phyloP scores from a whole-genome alignment of 306 rosid species.

The Vigna trinervia region DNA sequence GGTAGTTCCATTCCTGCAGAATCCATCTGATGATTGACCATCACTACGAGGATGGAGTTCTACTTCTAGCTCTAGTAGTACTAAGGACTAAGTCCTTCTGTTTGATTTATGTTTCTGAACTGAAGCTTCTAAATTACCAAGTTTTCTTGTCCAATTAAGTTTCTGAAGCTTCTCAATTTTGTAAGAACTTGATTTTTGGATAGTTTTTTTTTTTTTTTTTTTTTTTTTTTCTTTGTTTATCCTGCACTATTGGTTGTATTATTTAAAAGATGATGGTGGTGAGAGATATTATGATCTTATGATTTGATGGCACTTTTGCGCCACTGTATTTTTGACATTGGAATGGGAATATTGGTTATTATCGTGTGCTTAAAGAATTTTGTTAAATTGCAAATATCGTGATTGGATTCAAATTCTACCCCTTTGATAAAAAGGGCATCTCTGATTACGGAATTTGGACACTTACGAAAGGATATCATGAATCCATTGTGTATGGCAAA shows the following conservation, averaged over 20 bases:
- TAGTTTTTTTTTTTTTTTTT: not conserved
- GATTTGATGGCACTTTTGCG: not conserved
- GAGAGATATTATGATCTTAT: constrained; percentile 10
- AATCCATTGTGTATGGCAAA: constrained; percentile 2
- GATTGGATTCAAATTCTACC: not conserved
- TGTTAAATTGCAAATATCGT: constrained; percentile 1
- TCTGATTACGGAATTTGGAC: not conserved
- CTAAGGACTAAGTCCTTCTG: not conserved
- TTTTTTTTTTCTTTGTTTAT: not conserved
- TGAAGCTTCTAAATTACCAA: constrained; percentile 1
- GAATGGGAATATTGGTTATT: not conserved
- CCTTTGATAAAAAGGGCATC: not conserved
- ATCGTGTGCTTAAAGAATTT: not conserved
- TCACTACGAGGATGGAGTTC: not conserved
- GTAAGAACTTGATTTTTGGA: constrained; percentile 4
- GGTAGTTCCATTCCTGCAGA: constrained; percentile 24
- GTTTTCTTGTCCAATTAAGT: not conserved
- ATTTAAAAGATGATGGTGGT: not conserved
- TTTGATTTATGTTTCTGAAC: not conserved
- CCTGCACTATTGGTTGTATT: not conserved
- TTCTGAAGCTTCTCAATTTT: constrained; percentile 21
- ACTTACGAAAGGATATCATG: not conserved
- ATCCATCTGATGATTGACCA: constrained; percentile 18
- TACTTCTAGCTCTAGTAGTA: not conserved
- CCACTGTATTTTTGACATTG: not conserved